These are phyloP conservation scores for Aspergillus diversus DNA, from an alignment of 495 filamentous ascomycete species.

Conservation along the genomic window DNA sequence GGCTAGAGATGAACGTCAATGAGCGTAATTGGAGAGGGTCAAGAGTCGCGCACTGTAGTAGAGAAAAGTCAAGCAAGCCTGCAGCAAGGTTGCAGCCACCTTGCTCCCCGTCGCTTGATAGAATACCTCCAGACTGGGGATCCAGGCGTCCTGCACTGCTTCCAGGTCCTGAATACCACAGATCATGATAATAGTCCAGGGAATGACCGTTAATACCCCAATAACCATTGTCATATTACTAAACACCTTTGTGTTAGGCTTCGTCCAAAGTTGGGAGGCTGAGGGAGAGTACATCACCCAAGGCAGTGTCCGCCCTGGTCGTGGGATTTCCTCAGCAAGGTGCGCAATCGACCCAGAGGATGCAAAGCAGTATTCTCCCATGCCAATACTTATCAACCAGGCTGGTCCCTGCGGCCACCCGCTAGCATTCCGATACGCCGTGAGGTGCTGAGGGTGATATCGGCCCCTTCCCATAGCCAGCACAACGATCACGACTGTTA, in stretches of 20 bases:
- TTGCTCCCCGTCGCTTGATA: constrained; percentile 37
- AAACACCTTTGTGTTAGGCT: neutral
- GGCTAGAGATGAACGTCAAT: constrained; percentile 13
- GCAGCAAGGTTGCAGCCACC: constrained; percentile 29
- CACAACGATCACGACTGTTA: constrained; percentile 21
- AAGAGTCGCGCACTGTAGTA: constrained; percentile 32
- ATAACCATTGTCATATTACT: constrained; percentile 31
- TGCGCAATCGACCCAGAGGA: constrained; percentile 30
- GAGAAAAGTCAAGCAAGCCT: constrained; percentile 34
- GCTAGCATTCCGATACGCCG: constrained; percentile 24
- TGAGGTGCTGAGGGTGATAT: constrained; percentile 24
- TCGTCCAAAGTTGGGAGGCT: neutral
- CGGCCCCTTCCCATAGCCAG: constrained; percentile 24
- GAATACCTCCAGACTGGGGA: constrained; percentile 34
- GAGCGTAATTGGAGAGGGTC: too few species aligned
- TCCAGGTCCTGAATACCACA: constrained; percentile 36
- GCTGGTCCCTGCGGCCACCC: constrained; percentile 31
- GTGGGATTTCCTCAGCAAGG: constrained; percentile 36
- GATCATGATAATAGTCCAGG: constrained; percentile 35
- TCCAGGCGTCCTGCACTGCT: constrained; percentile 29
- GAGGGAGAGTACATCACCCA: constrained; percentile 27
- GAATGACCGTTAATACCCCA: constrained; percentile 32
- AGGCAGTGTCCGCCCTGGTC: constrained; percentile 30
- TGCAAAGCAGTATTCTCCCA: constrained; percentile 24
- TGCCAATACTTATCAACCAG: constrained; percentile 30